phyloP scores from a whole-genome alignment of 1,284 basidiomycete species.

The Apiotrichum veenhuisii region DNA sequence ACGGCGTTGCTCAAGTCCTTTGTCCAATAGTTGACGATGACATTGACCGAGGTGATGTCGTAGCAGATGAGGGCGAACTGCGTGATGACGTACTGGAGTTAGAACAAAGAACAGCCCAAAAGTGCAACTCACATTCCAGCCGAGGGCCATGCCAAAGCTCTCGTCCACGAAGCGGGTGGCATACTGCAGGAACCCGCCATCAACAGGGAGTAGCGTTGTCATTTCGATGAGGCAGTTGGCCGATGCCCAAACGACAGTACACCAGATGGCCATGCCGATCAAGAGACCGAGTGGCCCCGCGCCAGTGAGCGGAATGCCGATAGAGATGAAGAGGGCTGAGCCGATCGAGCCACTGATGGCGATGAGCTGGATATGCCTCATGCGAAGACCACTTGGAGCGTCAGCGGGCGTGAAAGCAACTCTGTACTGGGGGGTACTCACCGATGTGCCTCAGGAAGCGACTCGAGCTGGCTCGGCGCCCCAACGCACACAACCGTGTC shows the following conservation, averaged over 20 bases:
- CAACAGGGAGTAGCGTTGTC: slow-evolving; percentile 23
- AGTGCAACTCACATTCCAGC: slow-evolving; percentile 16
- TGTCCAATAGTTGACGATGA: slow-evolving; percentile 32
- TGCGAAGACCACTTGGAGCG: slow-evolving; percentile 14
- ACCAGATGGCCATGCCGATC: slow-evolving; percentile 24
- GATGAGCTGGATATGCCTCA: slow-evolving; percentile 32
- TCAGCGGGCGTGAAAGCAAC: too few species aligned
- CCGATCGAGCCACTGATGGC: slow-evolving; percentile 29
- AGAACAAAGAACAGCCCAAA: not conserved
- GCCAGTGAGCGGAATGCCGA: slow-evolving; percentile 23
- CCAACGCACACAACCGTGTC: not conserved
- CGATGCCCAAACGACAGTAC: slow-evolving; percentile 20
- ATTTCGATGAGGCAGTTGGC: slow-evolving; percentile 30
- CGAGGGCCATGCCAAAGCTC: slow-evolving; percentile 21
- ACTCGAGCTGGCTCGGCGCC: not conserved
- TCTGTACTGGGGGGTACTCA: not conserved
- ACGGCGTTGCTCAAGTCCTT: slow-evolving; percentile 29
- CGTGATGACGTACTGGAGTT: slow-evolving; percentile 16
- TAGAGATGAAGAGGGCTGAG: slow-evolving; percentile 26
- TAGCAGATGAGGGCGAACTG: slow-evolving; percentile 27
- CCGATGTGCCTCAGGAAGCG: not conserved
- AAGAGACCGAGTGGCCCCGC: slow-evolving; percentile 28
- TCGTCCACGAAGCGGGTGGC: slow-evolving; percentile 25
- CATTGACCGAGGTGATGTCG: slow-evolving; percentile 30
- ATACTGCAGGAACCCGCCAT: slow-evolving; percentile 26